A percentile compares a stretch with the other conserved stretches of the same genome.
phyloP scores from a whole-genome alignment of 2,329 filamentous ascomycete genomes.

The Berkeleyomyces basicola region DNA sequence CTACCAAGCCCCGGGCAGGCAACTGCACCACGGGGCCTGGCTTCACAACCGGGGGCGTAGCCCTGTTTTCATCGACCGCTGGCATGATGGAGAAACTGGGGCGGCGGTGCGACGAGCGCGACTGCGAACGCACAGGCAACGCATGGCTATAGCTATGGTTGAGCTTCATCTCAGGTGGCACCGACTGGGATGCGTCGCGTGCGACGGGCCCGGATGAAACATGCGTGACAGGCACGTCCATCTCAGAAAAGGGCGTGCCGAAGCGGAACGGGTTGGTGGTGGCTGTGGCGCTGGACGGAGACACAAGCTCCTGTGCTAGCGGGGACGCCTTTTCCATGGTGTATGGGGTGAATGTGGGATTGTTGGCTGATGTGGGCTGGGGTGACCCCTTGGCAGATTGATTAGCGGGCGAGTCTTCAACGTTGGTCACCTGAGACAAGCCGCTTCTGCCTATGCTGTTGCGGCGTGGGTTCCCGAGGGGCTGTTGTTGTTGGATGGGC shows the following conservation, averaged over 20 bases:
- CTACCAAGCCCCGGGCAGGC: slow-evolving; percentile 20
- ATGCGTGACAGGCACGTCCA: slow-evolving; percentile 70
- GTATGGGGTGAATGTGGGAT: slow-evolving; percentile 29
- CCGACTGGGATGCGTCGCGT: slow-evolving; percentile 72
- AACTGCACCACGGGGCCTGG: slow-evolving; percentile 15
- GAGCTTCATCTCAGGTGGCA: slow-evolving; percentile 66
- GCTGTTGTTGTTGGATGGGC: slow-evolving; percentile 13
- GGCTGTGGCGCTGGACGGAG: slow-evolving; percentile 22
- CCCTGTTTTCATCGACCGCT: slow-evolving; percentile 48
- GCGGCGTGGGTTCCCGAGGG: slow-evolving; percentile 14
- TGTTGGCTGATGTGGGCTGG: slow-evolving; percentile 19
- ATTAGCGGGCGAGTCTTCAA: slow-evolving; percentile 6
- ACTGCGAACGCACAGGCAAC: slow-evolving; percentile 30
- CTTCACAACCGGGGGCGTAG: slow-evolving; percentile 21
- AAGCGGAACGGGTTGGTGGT: slow-evolving; percentile 49
- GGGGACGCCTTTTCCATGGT: slow-evolving; percentile 35
- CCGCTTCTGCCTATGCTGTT: slow-evolving; percentile 2
- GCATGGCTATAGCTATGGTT: slow-evolving; percentile 37
- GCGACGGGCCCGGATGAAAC: slow-evolving; percentile 54
- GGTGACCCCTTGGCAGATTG: slow-evolving; percentile 22
- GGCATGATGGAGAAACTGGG: slow-evolving; percentile 55
- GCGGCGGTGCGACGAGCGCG: slow-evolving; percentile 41
- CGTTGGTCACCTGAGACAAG: slow-evolving; percentile 10
- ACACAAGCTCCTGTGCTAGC: slow-evolving; percentile 38
- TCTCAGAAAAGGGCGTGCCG: slow-evolving; percentile 77